Conservation (phyloP, 108 stramenopile genomes). For the Cyclotella atomus region DNA sequence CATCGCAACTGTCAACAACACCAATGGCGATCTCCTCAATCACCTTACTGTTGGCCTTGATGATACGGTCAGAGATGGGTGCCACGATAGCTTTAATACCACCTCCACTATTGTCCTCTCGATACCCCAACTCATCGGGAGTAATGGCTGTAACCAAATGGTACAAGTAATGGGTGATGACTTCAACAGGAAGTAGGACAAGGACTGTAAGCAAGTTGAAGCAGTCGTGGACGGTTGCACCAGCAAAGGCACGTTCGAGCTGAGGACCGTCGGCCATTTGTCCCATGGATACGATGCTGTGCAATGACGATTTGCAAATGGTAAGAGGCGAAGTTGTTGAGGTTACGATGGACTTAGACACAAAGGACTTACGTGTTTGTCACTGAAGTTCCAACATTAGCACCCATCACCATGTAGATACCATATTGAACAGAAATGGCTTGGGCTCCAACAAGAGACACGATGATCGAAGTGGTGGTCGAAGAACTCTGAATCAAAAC, state of each 20-base stretch:
- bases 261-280: slow-evolving; percentile 87
- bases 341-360: neutral
- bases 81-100: slow-evolving; percentile 77
- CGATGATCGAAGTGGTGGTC: slow-evolving; percentile 90
- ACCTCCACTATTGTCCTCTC: slow-evolving; percentile 77
- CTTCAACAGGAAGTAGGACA: slow-evolving; percentile 80
- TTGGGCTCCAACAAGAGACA: slow-evolving; percentile 81
- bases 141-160: slow-evolving; percentile 68
- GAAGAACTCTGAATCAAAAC: slow-evolving; percentile 87
- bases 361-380: slow-evolving; percentile 59
- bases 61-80: slow-evolving; percentile 64
- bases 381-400: slow-evolving; percentile 90
- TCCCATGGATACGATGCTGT: slow-evolving; percentile 79
- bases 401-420: slow-evolving; percentile 92
- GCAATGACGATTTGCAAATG: slow-evolving; percentile 26
- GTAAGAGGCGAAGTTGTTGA: neutral
- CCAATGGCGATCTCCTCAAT: slow-evolving; percentile 74
- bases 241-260: slow-evolving; percentile 78
- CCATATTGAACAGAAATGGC: slow-evolving; percentile 44
- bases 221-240: slow-evolving; percentile 93
- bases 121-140: slow-evolving; percentile 33
- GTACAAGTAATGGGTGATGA: slow-evolving; percentile 62
- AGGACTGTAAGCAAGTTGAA: slow-evolving; percentile 89
- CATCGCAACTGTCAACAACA: slow-evolving; percentile 42
- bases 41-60: slow-evolving; percentile 83